These are phyloP conservation scores for Ophiostoma sp. DNA, from an alignment of 2,329 filamentous ascomycete species.

Conservation along the genomic window DNA sequence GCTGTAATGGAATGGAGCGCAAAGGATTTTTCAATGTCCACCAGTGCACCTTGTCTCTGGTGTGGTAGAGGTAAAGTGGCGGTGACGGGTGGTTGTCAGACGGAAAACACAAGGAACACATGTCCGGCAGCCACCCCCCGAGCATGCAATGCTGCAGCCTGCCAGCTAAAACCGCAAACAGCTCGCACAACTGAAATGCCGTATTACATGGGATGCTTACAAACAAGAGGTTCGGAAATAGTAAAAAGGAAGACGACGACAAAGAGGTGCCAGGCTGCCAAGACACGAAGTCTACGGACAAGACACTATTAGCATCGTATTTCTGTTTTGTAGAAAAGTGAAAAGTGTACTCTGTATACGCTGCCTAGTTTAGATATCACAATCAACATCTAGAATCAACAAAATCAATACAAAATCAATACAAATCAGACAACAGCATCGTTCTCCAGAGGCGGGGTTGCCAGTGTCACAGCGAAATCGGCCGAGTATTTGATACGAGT, in stretches of 20 bases:
- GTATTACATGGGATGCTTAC: not conserved
- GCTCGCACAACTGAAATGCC: conserved; percentile 1
- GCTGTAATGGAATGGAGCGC: not conserved
- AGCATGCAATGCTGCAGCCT: not conserved
- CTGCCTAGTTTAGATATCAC: not conserved
- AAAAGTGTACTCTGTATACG: not conserved
- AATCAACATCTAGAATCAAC: not conserved
- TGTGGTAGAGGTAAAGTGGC: not conserved
- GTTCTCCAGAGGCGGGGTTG: not conserved
- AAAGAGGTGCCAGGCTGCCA: not conserved
- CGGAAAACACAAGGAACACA: not conserved
- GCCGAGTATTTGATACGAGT: conserved; percentile 2
- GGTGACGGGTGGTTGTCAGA: not conserved
- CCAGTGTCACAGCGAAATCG: not conserved
- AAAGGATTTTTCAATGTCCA: not conserved
- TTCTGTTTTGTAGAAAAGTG: not conserved
- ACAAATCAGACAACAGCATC: not conserved
- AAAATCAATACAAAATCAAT: too few relatives aligned
- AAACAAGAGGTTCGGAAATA: not conserved
- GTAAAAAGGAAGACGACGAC: not conserved
- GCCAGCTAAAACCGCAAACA: not conserved
- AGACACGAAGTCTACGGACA: not conserved
- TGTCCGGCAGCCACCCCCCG: not conserved
- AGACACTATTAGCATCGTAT: not conserved
- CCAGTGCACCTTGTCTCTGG: not conserved